Evolutionary conservation across 2,329 filamentous ascomycete genomes (phyloP).

Genomic region (Sclerotiophoma versabilis): DNA sequence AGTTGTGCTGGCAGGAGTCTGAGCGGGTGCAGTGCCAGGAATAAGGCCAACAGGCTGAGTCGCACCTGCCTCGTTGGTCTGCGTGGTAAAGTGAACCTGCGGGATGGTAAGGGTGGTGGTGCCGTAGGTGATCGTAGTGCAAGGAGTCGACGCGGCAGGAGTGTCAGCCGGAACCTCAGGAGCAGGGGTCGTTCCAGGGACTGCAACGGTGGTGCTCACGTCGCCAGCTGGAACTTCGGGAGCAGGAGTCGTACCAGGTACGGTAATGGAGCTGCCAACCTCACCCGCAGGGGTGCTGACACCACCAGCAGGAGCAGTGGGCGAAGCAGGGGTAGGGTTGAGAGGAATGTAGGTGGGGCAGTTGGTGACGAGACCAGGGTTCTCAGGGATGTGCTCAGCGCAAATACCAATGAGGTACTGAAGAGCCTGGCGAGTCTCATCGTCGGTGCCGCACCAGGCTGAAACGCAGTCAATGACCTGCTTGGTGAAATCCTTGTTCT

Average conservation of each 20-base stretch:
- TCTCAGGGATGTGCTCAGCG: conserved; percentile 73
- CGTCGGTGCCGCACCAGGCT: conserved; percentile 70
- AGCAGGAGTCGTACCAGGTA: conserved; percentile 2
- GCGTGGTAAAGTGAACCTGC: conserved; percentile 54
- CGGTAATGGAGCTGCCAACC: conserved; percentile 4
- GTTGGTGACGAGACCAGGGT: conserved; percentile 85
- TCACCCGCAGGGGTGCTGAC: conserved; percentile 20
- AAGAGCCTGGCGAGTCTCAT: conserved; percentile 73
- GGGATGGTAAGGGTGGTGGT: conserved; percentile 56
- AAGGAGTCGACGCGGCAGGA: conserved; percentile 17
- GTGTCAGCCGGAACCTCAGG: conserved; percentile 16
- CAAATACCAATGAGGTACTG: conserved; percentile 93
- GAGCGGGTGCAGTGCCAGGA: conserved; percentile 41
- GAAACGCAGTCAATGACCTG: conserved; percentile 83
- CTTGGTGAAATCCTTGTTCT: conserved; percentile 74
- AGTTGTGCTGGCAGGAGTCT: conserved; percentile 37
- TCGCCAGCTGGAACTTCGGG: conserved; percentile 19
- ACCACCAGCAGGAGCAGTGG: conserved; percentile 25
- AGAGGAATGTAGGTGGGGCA: conserved; percentile 67
- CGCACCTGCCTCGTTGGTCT: conserved; percentile 38
- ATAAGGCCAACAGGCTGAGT: conserved; percentile 46
- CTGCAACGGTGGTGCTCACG: conserved; percentile 15
- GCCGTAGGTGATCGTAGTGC: conserved; percentile 54
- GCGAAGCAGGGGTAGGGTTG: conserved; percentile 31
- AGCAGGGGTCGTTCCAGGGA: conserved; percentile 24